Evolutionary conservation across 495 filamentous ascomycete genomes (phyloP).

Genomic region (Penicillium arizonense): DNA sequence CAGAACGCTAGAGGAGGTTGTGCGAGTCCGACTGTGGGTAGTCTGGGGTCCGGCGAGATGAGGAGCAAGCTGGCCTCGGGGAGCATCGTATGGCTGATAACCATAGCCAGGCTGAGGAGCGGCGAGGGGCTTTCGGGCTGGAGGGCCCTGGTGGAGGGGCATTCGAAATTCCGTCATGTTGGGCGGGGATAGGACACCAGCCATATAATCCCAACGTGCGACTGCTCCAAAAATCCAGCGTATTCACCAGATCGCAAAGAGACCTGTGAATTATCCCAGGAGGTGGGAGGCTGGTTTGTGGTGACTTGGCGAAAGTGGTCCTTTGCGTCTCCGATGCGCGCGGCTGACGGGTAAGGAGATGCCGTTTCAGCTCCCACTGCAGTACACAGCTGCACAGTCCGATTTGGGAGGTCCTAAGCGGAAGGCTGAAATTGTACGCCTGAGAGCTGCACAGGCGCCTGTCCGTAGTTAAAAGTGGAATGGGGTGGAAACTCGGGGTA

Average conservation of each 20-base stretch:
- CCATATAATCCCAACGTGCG: constrained; percentile 22
- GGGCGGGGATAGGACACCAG: constrained; percentile 27
- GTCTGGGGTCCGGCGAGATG: constrained; percentile 30
- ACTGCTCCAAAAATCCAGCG: neutral
- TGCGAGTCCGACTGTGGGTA: constrained; percentile 54
- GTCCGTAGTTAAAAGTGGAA: constrained; percentile 4
- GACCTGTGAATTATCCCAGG: neutral
- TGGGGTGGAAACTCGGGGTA: constrained; percentile 9
- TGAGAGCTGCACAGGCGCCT: neutral
- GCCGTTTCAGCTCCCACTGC: constrained; percentile 23
- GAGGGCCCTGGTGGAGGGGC: constrained; percentile 37
- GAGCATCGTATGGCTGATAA: constrained; percentile 34
- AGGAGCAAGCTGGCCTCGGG: constrained; percentile 29
- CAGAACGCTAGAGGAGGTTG: constrained; percentile 59
- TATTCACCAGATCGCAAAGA: constrained; percentile 5
- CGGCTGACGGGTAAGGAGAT: constrained; percentile 20
- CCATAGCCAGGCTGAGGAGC: constrained; percentile 25
- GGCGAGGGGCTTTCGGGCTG: constrained; percentile 36
- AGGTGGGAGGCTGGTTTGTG: neutral
- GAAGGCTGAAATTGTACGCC: constrained; percentile 1
- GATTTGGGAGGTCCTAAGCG: constrained; percentile 3
- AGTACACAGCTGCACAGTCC: constrained; percentile 11
- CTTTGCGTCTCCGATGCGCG: constrained; percentile 19
- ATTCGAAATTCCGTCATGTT: constrained; percentile 47
- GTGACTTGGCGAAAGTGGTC: neutral